Base-by-base conservation (phyloP, 1,284 basidiomycete species). In the Leccinum pseudoinsigne region DNA sequence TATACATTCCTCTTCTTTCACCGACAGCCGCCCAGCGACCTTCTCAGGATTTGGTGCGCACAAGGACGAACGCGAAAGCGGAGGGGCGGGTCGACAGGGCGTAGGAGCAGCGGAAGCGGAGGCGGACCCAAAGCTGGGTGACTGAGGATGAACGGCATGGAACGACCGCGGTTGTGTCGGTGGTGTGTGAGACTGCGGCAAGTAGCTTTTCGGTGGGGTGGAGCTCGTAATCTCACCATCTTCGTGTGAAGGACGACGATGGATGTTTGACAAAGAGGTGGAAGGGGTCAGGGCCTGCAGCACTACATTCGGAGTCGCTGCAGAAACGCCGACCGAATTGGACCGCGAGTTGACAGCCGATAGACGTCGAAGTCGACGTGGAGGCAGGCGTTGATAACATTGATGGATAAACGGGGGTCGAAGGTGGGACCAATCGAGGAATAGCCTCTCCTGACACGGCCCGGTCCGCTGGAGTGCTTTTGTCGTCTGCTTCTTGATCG, bases 141-240 rank as follows among this genome's bases (percentile, higher is more conserved):
- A 65, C 2, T 71, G 60, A 51, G 69, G 68, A 7, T 69, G 68
- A n/a, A 60, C 67, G 12, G 72, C 57, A 57, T 76, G 73, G 69
- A 80, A 82, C 18, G 77, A 81, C 28, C 80, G 81, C 28, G 81
- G 82, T 66, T 80, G 83, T 7, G 80, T 82, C 3, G 81, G 83
- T 0, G 80, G 80, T 1, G 78, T 77, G 64, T 77, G 77, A 23
- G 76, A 78, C 51, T 74, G 77, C 2, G 77, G 75, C 9, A 74
- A 69, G 55, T 76, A 76, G 0, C 73, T 67, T 61, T 79, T 78
- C 4, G 74, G 69, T 5, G 78, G 73, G 2, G 77, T 69, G 28
- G 73, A 72, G 55, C 70, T 78, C 5, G 78, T 70, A 18, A 86
- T 85, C 71, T 87, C 86, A 5, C 23, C 53, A n/a, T 54, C 53